phyloP scores from a whole-genome alignment of 2,329 filamentous ascomycete species.

The Cyclaneusma minus region DNA sequence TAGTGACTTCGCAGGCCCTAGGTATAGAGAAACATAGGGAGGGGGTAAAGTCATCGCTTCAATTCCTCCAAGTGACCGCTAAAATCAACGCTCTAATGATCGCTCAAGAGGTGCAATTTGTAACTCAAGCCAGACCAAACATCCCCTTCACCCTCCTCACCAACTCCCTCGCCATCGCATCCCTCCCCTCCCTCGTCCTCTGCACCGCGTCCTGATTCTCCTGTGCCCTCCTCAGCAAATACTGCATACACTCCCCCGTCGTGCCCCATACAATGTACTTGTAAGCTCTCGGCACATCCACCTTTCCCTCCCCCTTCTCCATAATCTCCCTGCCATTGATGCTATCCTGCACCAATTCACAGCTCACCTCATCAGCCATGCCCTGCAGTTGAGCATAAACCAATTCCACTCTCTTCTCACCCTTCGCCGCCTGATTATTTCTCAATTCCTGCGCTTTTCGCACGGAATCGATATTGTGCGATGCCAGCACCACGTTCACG shows the following conservation, averaged over 20 bases:
- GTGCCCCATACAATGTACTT: slow-evolving; percentile 59
- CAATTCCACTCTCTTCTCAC: slow-evolving; percentile 25
- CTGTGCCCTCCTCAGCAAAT: slow-evolving; percentile 49
- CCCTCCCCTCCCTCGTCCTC: slow-evolving; percentile 42
- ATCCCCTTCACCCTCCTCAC: slow-evolving; percentile 33
- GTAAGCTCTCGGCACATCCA: slow-evolving; percentile 39
- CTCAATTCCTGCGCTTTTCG: slow-evolving; percentile 35
- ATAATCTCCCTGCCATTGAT: slow-evolving; percentile 3
- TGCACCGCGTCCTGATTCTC: slow-evolving; percentile 61
- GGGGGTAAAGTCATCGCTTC: too few species aligned
- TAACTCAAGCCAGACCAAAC: slow-evolving; percentile 18
- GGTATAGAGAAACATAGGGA: too few species aligned
- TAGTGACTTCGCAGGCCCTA: too few species aligned
- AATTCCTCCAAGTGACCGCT: too few species aligned
- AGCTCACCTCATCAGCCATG: slow-evolving; percentile 89
- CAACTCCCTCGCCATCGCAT: slow-evolving; percentile 48
- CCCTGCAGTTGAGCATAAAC: slow-evolving; percentile 75
- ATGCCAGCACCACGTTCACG: slow-evolving; percentile 57
- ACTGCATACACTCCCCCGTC: slow-evolving; percentile 68
- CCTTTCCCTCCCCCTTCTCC: slow-evolving; percentile 18
- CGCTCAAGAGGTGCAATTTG: too few species aligned
- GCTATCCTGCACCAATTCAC: slow-evolving; percentile 28
- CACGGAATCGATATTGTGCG: slow-evolving; percentile 68
- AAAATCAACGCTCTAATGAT: too few species aligned
- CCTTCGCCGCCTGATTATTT: slow-evolving; percentile 21